phyloP scores from a whole-genome alignment of 768 basidiomycete genomes.

The Russula olivacea region DNA sequence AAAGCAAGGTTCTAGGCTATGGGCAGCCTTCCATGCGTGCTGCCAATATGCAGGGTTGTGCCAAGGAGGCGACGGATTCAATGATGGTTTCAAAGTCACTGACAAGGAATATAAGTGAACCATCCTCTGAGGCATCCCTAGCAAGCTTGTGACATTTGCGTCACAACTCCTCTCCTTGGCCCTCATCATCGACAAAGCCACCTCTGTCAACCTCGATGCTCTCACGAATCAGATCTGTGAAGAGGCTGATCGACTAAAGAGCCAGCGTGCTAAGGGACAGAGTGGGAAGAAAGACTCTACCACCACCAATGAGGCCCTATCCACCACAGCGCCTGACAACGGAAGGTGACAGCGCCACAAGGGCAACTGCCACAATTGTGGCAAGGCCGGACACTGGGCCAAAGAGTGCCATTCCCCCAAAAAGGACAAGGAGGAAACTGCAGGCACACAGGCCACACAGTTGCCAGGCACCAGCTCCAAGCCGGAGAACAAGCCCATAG shows the following conservation, averaged over 20 bases:
- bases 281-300: background rate
- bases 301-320: background rate
- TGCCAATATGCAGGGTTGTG: too few species aligned
- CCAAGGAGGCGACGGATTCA: too few species aligned
- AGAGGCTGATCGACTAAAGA: background rate
- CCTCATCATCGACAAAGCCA: background rate
- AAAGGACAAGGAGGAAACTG: background rate
- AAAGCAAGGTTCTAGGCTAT: too few species aligned
- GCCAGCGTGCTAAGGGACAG: too few species aligned
- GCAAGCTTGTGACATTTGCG: background rate
- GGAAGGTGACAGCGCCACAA: slow-evolving; percentile 6
- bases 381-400: background rate
- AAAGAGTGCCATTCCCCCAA: background rate
- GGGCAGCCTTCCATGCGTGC: too few species aligned
- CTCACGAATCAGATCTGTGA: background rate
- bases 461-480: too few species aligned
- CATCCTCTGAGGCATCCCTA: background rate
- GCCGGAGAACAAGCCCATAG: too few species aligned
- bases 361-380: slow-evolving; percentile 3
- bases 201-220: background rate
- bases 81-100: too few species aligned
- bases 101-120: background rate
- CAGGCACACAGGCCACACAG: too few species aligned
- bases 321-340: background rate
- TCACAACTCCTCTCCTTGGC: background rate